Conservation (phyloP, 768 basidiomycete species). For the Lepiota subincarnata region DNA sequence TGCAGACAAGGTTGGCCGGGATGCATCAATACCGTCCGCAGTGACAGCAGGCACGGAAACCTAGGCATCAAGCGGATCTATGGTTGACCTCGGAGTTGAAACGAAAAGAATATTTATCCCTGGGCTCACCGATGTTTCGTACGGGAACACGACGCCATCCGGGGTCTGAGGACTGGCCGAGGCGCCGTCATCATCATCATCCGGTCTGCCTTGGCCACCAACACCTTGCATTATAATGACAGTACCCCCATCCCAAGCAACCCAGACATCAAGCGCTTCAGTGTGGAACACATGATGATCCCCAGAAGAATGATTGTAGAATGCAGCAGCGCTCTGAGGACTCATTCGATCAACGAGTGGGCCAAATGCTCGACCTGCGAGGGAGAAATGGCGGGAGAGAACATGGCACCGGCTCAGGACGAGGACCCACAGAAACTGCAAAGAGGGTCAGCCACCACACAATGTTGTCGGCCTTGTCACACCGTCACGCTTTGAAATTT, state of each 20-base stretch:
- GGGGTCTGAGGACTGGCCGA: background rate
- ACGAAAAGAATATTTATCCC: background rate
- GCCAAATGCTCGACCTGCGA: background rate
- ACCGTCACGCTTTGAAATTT: no score
- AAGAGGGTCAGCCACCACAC: background rate
- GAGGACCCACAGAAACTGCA: background rate
- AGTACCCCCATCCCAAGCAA: slow-evolving; percentile 3
- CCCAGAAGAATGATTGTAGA: slow-evolving; percentile 1
- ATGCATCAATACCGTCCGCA: background rate
- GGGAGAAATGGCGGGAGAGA: slow-evolving; percentile 1
- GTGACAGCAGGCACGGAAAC: slow-evolving; percentile 1
- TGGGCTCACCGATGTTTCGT: slow-evolving; percentile 6
- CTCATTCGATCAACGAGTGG: background rate
- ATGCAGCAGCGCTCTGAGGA: background rate
- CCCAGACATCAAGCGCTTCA: slow-evolving; percentile 10
- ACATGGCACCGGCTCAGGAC: background rate
- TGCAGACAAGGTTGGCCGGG: background rate
- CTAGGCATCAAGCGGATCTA: background rate
- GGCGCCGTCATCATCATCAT: background rate
- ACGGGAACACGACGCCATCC: background rate
- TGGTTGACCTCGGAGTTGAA: background rate
- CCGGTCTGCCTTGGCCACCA: background rate
- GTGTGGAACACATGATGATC: background rate
- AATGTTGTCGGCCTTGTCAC: no score
- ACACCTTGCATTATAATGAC: slow-evolving; percentile 5